Evolutionary conservation across 768 basidiomycete species (phyloP).

Genomic region (Leccinum fibrillosum): DNA sequence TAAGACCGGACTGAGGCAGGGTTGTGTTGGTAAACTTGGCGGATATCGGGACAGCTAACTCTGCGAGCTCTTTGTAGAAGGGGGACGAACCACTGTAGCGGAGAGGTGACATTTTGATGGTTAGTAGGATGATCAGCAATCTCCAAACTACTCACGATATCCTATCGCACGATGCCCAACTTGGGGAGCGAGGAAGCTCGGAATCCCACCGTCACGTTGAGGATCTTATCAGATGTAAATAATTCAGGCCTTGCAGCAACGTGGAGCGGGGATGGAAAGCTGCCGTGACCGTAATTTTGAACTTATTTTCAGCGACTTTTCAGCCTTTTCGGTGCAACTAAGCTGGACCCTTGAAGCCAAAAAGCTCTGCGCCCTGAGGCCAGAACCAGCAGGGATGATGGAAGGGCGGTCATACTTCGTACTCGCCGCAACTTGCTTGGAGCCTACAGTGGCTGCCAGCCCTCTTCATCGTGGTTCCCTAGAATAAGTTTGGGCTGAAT

Average conservation of each 20-base stretch:
- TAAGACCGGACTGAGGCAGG: not conserved
- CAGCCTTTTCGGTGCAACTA: not conserved
- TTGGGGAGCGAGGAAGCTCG: no score
- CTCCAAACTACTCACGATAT: no score
- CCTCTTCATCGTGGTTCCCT: no score
- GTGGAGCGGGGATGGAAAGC: not conserved
- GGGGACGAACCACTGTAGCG: not conserved
- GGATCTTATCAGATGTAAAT: not conserved
- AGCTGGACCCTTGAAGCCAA: no score
- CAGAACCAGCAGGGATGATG: no score
- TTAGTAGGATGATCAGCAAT: not conserved
- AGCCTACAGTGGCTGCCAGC: no score
- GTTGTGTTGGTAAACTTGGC: conserved; percentile 32
- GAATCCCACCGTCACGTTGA: not conserved
- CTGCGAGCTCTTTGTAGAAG: conserved; percentile 15
- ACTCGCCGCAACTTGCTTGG: no score
- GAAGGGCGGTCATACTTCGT: no score
- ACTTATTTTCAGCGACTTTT: no score
- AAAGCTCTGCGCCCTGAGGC: no score
- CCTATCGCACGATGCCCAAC: no score
- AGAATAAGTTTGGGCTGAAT: no score
- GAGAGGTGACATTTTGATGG: not conserved
- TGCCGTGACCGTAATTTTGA: not conserved
- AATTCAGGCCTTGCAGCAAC: not conserved
- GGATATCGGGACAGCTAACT: conserved; percentile 37